Base-by-base conservation (phyloP, 2,329 filamentous ascomycete genomes). In the Trichoderma aggressivum region DNA sequence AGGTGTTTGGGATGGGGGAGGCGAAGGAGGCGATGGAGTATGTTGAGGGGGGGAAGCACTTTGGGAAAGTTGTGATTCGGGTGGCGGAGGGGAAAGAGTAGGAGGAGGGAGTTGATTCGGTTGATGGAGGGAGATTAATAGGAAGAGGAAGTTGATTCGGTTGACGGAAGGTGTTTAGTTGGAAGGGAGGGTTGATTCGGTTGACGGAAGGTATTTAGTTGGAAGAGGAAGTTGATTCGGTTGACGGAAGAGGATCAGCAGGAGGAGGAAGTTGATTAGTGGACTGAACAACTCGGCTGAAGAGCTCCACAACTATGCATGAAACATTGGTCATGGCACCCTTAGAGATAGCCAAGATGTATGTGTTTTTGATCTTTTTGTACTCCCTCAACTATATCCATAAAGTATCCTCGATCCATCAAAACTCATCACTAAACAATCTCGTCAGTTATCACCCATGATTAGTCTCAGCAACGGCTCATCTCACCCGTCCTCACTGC, bases 1-100 rank as follows among this genome's bases (percentile, higher is more conserved):
- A 77, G 74, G 80, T 82, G 4, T 88, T 87, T 74, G 75, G 64
- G 24, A 84, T 88, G 74, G 82, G 79, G 5, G 77, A 87, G 76
- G 82, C 81, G 16, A 80, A 79, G 65, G 81, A 86, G 74, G 88
- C 87, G 7, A 83, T 88, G 73, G 78, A 84, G 73, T 87, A 87
- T 74, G 79, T 89, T 77, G 84, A 78, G 75, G 82, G 81, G 50
- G 85, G 87, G 43, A 83, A 82, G 73, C 87, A 89, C 74, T 87
- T 89, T 76, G 87, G 88, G 28, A 90, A 90, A 79, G 81, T 89
- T 34, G 82, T 86, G 10, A 80, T 89, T 70, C 84, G 77, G 74
- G 80, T 84, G 16, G 77, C n/a, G 16, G 34, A 34, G 26, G 75
- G 10, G 78, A 78, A 69, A 71, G 36, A 28, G 24, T 47, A 53